A percentile compares a stretch with the other conserved stretches of the same genome.
These are phyloP conservation scores for Termitomyces heimii DNA, from an alignment of 768 basidiomycete genomes.

Conservation along the genomic window DNA sequence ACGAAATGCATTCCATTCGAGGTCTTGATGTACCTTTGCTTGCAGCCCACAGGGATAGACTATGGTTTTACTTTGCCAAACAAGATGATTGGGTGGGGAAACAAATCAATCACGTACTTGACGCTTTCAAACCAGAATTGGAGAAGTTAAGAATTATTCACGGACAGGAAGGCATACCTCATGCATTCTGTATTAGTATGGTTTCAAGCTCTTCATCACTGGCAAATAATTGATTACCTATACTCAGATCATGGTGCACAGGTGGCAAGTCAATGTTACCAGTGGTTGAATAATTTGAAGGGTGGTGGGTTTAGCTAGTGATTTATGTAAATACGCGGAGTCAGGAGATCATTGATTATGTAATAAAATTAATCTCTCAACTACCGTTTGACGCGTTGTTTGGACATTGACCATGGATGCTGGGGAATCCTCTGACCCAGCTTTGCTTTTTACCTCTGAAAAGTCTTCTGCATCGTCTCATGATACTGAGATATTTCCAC, in stretches of 20 bases:
- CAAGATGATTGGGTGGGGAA: slow-evolving; percentile 67
- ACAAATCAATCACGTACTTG: slow-evolving; percentile 40
- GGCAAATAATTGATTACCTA: not conserved
- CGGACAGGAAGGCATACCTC: slow-evolving; percentile 47
- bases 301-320: not conserved
- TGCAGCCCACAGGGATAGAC: slow-evolving; percentile 28
- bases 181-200: slow-evolving; percentile 73
- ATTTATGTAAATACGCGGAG: too few species aligned
- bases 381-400: not conserved
- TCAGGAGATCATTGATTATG: not conserved
- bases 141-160: slow-evolving; percentile 33
- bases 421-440: slow-evolving; percentile 12
- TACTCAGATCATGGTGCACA: slow-evolving; percentile 44
- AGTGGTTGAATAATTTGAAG: slow-evolving; percentile 4
- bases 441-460: slow-evolving; percentile 18
- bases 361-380: not conserved
- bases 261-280: slow-evolving; percentile 40
- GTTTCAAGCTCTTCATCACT: not conserved
- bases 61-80: slow-evolving; percentile 54
- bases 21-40: slow-evolving; percentile 44
- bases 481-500: not conserved
- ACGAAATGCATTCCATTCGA: slow-evolving; percentile 61
- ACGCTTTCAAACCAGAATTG: slow-evolving; percentile 28
- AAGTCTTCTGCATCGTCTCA: not conserved
- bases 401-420: slow-evolving; percentile 9